Conservation (phyloP, 371 early-diverging fungal species). For the Rhizopus microsporus region DNA sequence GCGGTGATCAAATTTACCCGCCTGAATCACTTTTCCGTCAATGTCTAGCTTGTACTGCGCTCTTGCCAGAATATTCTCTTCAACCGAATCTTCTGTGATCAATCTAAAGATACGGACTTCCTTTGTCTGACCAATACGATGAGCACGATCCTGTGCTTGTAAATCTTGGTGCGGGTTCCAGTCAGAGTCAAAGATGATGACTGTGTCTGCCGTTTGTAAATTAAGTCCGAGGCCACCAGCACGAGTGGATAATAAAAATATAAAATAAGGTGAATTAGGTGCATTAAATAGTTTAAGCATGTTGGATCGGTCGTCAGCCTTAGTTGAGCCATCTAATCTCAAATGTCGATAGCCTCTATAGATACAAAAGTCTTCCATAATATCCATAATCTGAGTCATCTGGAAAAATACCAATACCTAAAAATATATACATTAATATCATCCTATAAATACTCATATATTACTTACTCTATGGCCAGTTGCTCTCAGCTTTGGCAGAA, state of each 20-base stretch:
- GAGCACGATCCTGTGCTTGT: constrained; percentile 99
- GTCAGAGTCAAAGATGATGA: constrained; percentile 99
- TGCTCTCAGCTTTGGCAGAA: constrained; percentile 86
- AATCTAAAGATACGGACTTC: constrained; percentile 98
- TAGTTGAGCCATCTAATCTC: constrained; percentile 96
- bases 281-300: constrained; percentile 85
- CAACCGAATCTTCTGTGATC: constrained; percentile 93
- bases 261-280: constrained; percentile 81
- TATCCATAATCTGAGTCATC: constrained; percentile 98
- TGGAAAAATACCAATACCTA: constrained; percentile 97
- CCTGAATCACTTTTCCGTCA: constrained; percentile 98
- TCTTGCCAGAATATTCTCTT: constrained; percentile 94
- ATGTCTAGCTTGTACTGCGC: constrained; percentile 96
- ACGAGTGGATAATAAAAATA: constrained; percentile 97
- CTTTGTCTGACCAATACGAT: constrained; percentile 99
- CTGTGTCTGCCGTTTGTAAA: constrained; percentile 98
- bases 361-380: constrained; percentile 94
- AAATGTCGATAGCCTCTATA: constrained; percentile 79
- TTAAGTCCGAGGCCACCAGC: constrained; percentile 99
- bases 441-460: background rate
- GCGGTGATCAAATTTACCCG: constrained; percentile 98
- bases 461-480: constrained; percentile 83
- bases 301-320: constrained; percentile 87
- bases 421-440: background rate
- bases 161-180: constrained; percentile 99